Evolutionary conservation across 768 basidiomycete species (phyloP), one percentile per base, ranked within the genome.

Genomic region (Tubosaeta sp.): DNA sequence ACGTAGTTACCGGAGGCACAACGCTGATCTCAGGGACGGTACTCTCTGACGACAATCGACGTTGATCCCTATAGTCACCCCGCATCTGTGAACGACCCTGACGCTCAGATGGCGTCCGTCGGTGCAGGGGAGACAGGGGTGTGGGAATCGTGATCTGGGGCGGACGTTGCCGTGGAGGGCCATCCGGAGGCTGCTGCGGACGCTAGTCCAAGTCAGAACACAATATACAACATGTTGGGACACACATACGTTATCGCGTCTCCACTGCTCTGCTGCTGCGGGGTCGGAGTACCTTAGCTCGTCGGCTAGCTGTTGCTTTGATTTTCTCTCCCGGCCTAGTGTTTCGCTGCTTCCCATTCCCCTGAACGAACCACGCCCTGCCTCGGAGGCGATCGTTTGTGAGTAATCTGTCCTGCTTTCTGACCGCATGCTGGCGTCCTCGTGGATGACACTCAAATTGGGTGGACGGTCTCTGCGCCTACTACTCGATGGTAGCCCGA

Each of bases 231-330:
- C 22, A 8, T 24, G 22, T 16, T 24, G 21, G 8, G 12, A 12
- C 40, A 19, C 21, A 54, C 61, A 10, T 56, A 68, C 61, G 21
- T 52, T 44, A 2, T 55, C 57, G 22, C 48, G 60, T 42, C 71
- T 51, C 70, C 70, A 72, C n/a, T 58, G 53, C 24, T 70, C 70
- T 3, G 60, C 44, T 45, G 57, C 54, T 3, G 62, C 50, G 29
- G 70, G 67, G 47, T 71, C 52, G 9, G 70, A 71, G 48, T 71
- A 67, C 32, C 70, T 59, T 25, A 72, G 42, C n/a, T 64, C 66
- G 18, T 71, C 71, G 18, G 70, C 70, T 9, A 71, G 48, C 16
- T 54, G 49, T 13, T 71, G 70, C 6, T 63, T 71, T 24, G 58
- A 29, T 39, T 41, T 55, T 42, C 53, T 52, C 7, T 63, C 59